Percentiles rank a stretch among this genome's conserved stretches.
phyloP scores from a whole-genome alignment of 495 filamentous ascomycete species.

The Daldinia bambusicola region DNA sequence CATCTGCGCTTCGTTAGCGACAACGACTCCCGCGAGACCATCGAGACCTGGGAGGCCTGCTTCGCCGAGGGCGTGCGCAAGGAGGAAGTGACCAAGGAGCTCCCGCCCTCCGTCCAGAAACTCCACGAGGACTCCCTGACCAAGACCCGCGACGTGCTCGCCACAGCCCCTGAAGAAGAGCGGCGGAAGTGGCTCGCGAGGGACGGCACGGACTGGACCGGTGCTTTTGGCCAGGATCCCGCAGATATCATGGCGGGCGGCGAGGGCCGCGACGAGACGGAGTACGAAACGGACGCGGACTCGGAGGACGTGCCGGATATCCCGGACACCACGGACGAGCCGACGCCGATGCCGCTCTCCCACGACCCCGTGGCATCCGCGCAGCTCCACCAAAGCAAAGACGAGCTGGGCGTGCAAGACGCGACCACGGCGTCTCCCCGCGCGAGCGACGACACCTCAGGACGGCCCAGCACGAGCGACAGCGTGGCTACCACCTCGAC shows the following conservation, averaged over 20 bases:
- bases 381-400: conserved; percentile 35
- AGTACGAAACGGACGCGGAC: conserved; percentile 56
- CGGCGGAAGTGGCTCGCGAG: conserved; percentile 80
- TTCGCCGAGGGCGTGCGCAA: conserved; percentile 82
- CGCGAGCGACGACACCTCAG: conserved; percentile 33
- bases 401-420: conserved; percentile 60
- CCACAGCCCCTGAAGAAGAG: conserved; percentile 72
- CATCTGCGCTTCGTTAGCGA: conserved; percentile 85
- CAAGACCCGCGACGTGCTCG: conserved; percentile 81
- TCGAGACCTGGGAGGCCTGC: conserved; percentile 93
- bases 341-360: background rate
- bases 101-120: conserved; percentile 71
- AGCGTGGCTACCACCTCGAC: conserved; percentile 16
- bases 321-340: conserved; percentile 44
- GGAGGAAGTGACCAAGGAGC: conserved; percentile 70
- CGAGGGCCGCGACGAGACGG: conserved; percentile 55
- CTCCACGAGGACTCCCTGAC: conserved; percentile 83
- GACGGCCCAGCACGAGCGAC: conserved; percentile 27
- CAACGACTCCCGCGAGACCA: conserved; percentile 90
- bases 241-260: conserved; percentile 53
- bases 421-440: conserved; percentile 39
- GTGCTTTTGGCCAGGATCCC: conserved; percentile 80
- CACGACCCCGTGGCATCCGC: conserved; percentile 20
- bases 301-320: conserved; percentile 49
- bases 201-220: conserved; percentile 86